Evolutionary conservation across 1,284 basidiomycete genomes (phyloP), one percentile per base, ranked within the genome.

Genomic region (Malassezia nana): DNA sequence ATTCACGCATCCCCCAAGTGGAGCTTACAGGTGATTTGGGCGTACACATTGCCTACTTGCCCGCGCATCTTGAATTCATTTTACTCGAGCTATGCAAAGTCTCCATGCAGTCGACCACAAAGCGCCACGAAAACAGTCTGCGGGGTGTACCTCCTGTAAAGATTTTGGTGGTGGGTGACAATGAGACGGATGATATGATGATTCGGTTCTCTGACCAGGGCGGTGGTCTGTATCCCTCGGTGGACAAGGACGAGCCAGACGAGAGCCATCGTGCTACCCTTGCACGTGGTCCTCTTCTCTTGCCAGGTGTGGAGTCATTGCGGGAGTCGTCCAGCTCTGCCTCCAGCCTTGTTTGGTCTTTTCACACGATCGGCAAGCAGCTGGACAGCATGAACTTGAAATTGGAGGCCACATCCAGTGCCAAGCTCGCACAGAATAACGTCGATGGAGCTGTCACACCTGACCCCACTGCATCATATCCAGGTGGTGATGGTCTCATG

Each of bases 81-180:
- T 75, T 90, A 12, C 90, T 91, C 64, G 88, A 92, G 68, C 74
- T 92, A 22, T 67, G 91, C 63, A 90, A 90, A 74, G 89, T 90
- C 68, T 87, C 57, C 45, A 59, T 67, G 46, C 55, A 66, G 28
- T 61, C 67, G 3, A 74, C 71, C 24, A 68, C 69, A 22, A 22
- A 53, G 0, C 51, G 41, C 3, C 46, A 60, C 44, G 58, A 62
- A 22, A 43, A 58, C 1, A 32, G 38, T 1, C 48, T 55, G 0
- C 32, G 16, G 6, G 18, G 35, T 9, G 25, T 32, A 16, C 50
- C 51, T 2, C 45, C 44, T 20, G 66, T 74, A 2, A 45, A 58
- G 6, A 63, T 68, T n/a, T 69, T 65, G 29, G 67, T 74, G 18
- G 71, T 74, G 4, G 64, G 65, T 16, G 68, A 68, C 0, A 65